Evolutionary conservation across 2,329 filamentous ascomycete species (phyloP), one percentile per base, ranked within the genome.

Genomic region (Intubia oerlemansii): DNA sequence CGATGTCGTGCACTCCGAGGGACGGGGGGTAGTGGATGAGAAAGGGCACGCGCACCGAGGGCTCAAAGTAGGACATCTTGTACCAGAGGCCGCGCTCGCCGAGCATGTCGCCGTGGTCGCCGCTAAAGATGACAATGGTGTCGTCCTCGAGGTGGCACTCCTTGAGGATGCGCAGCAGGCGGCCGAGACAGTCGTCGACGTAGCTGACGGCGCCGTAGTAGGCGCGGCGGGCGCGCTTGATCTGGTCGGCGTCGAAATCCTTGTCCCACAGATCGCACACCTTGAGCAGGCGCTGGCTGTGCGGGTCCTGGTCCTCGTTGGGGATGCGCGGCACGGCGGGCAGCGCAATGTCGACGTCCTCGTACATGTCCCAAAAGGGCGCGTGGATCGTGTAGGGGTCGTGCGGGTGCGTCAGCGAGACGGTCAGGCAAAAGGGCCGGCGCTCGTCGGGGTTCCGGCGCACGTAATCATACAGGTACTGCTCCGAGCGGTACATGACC

Each of bases 61-160:
- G 74, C 60, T 93, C 84, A 43, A 82, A 92, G 64, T 88, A 93
- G 45, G 70, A 81, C 84, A 93, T 93, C 62, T 93, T 93, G 39
- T 47, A 67, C 84, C 84, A 93, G 26, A 93, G 57, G 5, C 78
- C 77, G 30, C 81, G 72, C 57, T 93, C 84, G 34, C 84, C 84
- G 7, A 93, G 66, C 84, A 93, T 93, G 50, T 93, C 84, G 32
- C 84, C 84, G 44, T 93, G 84, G 47, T 93, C 84, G 25, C 84
- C 82, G 33, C 76, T 84, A 53, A 93, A 93, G 39, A 93, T 71
- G 42, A 93, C 60, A 41, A 92, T 82, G 10, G 84, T 93, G 51
- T 92, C 69, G 19, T 91, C 70, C 34, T 73, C 73, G 25, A 93
- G 58, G 6, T 72, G 66, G 44, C 80, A 85, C 34, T 81, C 64